A percentile compares a stretch with the other conserved stretches of the same genome.
phyloP scores from a whole-genome alignment of 2,329 filamentous ascomycete species.

The Parasarocladium wereldwijsianum region DNA sequence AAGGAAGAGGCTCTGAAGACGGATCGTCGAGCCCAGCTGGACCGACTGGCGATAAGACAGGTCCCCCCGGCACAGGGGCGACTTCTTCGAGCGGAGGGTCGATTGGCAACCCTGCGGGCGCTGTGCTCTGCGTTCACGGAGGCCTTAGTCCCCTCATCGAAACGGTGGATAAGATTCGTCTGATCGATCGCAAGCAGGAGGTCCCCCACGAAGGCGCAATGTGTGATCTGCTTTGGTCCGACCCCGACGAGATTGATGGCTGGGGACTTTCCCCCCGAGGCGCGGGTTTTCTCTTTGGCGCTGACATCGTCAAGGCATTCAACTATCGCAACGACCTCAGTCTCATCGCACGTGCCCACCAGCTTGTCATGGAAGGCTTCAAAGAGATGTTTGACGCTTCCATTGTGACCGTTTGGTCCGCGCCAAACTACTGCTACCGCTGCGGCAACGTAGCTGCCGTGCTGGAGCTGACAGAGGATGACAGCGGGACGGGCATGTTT shows the following conservation, averaged over 20 bases:
- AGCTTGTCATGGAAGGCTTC: slow-evolving; percentile 98
- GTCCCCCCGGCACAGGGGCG: slow-evolving; percentile 67
- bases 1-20: slow-evolving; percentile 13
- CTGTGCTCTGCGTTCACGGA: slow-evolving; percentile 91
- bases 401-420: slow-evolving; percentile 98
- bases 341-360: slow-evolving; percentile 88
- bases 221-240: slow-evolving; percentile 95
- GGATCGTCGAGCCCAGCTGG: slow-evolving; percentile 11
- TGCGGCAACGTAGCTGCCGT: slow-evolving; percentile 95
- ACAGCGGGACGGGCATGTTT: slow-evolving; percentile 57
- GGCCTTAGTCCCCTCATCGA: slow-evolving; percentile 93
- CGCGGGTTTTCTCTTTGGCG: slow-evolving; percentile 88
- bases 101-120: slow-evolving; percentile 57
- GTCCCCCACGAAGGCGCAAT: slow-evolving; percentile 97
- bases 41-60: slow-evolving; percentile 27
- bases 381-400: slow-evolving; percentile 97
- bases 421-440: slow-evolving; percentile 91
- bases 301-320: slow-evolving; percentile 97
- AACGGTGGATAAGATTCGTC: slow-evolving; percentile 88
- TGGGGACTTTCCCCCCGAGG: slow-evolving; percentile 94
- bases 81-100: slow-evolving; percentile 51
- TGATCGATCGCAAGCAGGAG: slow-evolving; percentile 92
- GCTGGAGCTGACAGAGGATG: slow-evolving; percentile 80
- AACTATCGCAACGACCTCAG: slow-evolving; percentile 98
- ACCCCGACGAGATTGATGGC: slow-evolving; percentile 90